Conservation (phyloP, 257 asterid genomes). For the Fraxinus anomala region DNA sequence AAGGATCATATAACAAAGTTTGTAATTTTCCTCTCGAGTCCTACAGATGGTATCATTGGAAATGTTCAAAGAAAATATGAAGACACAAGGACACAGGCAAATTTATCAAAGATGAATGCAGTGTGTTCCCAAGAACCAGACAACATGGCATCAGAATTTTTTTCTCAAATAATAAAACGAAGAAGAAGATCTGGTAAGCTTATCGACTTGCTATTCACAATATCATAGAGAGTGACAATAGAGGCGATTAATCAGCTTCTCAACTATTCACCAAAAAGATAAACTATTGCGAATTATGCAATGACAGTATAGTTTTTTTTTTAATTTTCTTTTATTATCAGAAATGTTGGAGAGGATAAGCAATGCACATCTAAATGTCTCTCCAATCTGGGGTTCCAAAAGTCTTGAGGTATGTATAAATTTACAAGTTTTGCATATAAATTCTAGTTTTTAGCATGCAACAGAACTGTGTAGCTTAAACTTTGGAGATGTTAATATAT, state of each 20-base stretch:
- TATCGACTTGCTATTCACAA: neutral
- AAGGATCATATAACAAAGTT: neutral
- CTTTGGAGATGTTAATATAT: neutral
- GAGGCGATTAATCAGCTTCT: neutral
- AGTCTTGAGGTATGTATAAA: conserved; percentile 47
- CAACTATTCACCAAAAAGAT: neutral
- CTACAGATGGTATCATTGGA: conserved; percentile 49
- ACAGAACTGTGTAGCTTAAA: neutral
- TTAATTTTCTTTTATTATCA: conserved; percentile 10
- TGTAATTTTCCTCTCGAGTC: neutral
- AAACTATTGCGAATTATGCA: neutral
- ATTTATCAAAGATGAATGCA: conserved; percentile 45
- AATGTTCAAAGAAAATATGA: conserved; percentile 49
- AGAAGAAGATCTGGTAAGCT: conserved; percentile 50
- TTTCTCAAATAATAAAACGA: conserved; percentile 46
- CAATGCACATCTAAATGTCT: conserved; percentile 38
- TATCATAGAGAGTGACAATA: neutral
- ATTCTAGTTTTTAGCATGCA: neutral
- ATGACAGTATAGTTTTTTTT: neutral
- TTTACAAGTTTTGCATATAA: neutral
- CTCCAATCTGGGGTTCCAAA: conserved; percentile 60
- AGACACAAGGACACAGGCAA: conserved; percentile 63
- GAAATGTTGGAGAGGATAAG: conserved; percentile 45
- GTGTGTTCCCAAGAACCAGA: conserved; percentile 32
- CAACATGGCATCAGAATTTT: conserved; percentile 33